phyloP scores from a whole-genome alignment of 805 yeast species.

The Zygosaccharomyces siamensis region DNA sequence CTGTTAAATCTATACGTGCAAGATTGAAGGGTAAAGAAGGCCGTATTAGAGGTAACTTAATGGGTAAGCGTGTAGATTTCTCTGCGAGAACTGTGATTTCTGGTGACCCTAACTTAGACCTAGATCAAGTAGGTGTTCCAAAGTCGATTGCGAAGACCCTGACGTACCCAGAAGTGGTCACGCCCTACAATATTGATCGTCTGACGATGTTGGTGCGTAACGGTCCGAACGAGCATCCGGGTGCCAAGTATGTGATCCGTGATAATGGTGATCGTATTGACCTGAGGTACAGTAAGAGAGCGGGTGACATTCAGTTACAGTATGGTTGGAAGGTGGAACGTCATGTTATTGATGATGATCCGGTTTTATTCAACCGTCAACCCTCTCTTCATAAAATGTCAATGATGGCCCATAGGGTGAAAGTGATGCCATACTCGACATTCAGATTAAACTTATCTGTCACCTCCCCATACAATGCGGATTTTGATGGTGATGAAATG shows the following conservation, averaged over 20 bases:
- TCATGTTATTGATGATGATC: conserved; percentile 95
- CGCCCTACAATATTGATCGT: conserved; percentile 93
- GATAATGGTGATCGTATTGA: conserved; percentile 99
- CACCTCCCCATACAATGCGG: conserved; percentile 99
- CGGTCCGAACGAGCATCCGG: conserved; percentile 99
- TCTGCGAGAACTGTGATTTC: conserved; percentile 99
- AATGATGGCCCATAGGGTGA: conserved; percentile 99
- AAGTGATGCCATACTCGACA: conserved; percentile 97
- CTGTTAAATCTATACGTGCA: conserved; percentile 97
- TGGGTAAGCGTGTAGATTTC: conserved; percentile 99
- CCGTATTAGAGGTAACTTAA: conserved; percentile 93
- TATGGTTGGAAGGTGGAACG: conserved; percentile 99
- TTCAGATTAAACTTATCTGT: conserved; percentile 95
- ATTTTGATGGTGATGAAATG: conserved; percentile 99
- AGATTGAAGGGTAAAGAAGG: conserved; percentile 99
- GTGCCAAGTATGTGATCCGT: conserved; percentile 97
- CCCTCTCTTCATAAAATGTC: conserved; percentile 99
- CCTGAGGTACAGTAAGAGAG: conserved; percentile 92
- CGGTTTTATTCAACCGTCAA: conserved; percentile 97
- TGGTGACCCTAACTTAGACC: conserved; percentile 96
- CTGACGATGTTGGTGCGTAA: conserved; percentile 90
- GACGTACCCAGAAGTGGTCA: conserved; percentile 94
- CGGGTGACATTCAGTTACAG: conserved; percentile 96
- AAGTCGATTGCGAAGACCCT: conserved; percentile 91
- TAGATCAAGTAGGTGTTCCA: conserved; percentile 99